Base-by-base conservation (phyloP, 2,329 filamentous ascomycete species). In the Xylaria multiplex region DNA sequence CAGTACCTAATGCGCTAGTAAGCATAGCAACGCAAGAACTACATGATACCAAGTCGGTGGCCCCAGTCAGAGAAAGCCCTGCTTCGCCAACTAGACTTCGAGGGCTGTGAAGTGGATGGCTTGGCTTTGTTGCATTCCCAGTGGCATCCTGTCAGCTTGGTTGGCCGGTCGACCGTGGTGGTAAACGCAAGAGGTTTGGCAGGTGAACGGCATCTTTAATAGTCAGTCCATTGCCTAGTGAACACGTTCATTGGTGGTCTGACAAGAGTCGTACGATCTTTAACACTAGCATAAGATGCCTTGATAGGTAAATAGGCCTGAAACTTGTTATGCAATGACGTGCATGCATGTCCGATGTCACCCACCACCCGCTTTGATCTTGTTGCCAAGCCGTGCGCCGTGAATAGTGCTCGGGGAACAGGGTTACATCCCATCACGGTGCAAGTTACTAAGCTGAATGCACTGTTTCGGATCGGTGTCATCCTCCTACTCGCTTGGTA, bases 391-490 rank as follows among this genome's bases (percentile, higher is more conserved):
- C 22, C 22, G 11, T 48, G 52, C 6, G 27, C 50, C 37, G 37
- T 55, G 43, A 45, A 45, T 55, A 55, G 53, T 19, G 27, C 14
- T 8, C 9, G n/a, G 37, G 53, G 24, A 55, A 30, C 35, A 55
- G 22, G 37, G 53, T 55, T 55, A 1, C 14, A 43, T 30, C 53
- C 22, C 16, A 43, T 55, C 53, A 55, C 53, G 53, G 53, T 55
- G 37, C 22, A 11, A 55, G 53, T 14, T 43, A 22, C 37, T 7
- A 40, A 19, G 53, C 53, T 43, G 53, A 43, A 55, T 55, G 53
- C 53, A 55, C 53, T 43, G 53, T 55, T 55, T 55, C 37, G 53
- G 30, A 42, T 27, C 35, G 53, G 53, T 55, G 19, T 55, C 53
- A 55, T 32, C 8, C 53, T 55, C 22, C 24, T 14, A 32, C 53